Base-by-base conservation (phyloP, 106 monocot species). In the Narthecium ossifragum region DNA sequence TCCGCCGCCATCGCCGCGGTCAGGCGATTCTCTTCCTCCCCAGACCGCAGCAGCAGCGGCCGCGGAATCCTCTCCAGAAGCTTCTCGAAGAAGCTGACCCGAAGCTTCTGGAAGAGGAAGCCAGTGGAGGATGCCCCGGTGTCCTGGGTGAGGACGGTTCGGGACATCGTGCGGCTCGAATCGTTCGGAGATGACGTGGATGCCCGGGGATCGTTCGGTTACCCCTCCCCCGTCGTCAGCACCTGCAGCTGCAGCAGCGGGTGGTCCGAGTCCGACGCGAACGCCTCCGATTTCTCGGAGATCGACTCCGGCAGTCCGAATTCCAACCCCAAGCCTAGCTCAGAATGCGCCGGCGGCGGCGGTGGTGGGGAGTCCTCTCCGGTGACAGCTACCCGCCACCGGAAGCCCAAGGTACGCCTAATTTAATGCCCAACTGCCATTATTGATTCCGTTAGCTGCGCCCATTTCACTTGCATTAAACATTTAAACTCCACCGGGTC, bases 161-260 rank as follows among this genome's bases (percentile, higher is more conserved):
- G 1, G 39, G 73, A 73, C 59, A 59, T 73, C 51, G 29, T 73
- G 29, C 64, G 57, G 9, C 31, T 73, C 32, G 22, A 59, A 1
- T 73, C 73, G 14, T 73, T 65, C 39, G 13, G 24, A 12, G 59
- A 73, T 23, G 28, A 14, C 38, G 38, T 17, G 37, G 15, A 2
- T 48, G 57, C 15, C 6, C 33, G 43, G 1, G 10, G 26, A 25
- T 15, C 29, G 30, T 21, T 11, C 2, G 10, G 5, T 26, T 30
- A 24, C 5, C 46, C 61, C 0, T 18, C 52, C 26, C 13, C 60
- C 0, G 30, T 30, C 15, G 39, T 45, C 52, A 30, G 56, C 17
- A 71, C 55, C 54, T 34, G 57, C 64, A 72, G 72, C 64, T 38
- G 34, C 40, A 51, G 57, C 34, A 23, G 43, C n/a, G n/a, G n/a